Conservation (phyloP, 352 stramenopile genomes). For the Pythium insidiosum region DNA sequence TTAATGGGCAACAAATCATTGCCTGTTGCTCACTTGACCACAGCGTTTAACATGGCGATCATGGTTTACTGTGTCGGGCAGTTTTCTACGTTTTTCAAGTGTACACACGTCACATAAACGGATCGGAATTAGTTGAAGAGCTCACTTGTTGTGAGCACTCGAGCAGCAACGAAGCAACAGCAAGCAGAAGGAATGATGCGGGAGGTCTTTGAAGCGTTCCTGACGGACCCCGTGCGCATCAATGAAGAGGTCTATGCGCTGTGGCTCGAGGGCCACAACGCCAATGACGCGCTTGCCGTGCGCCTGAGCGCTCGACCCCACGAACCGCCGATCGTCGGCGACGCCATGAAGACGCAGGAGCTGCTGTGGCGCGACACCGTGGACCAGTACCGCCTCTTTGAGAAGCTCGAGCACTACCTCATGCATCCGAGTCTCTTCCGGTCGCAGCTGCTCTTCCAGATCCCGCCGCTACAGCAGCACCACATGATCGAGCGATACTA, state of each 20-base stretch:
- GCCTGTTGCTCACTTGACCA: no score
- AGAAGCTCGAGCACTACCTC: conserved; percentile 80
- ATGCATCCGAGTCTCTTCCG: conserved; percentile 72
- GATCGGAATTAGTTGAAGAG: no score
- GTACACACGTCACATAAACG: no score
- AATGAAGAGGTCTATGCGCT: conserved; percentile 73
- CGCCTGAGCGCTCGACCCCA: conserved; percentile 39
- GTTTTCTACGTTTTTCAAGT: no score
- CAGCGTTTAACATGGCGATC: no score
- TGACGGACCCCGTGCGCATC: conserved; percentile 73
- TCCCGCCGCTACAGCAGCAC: conserved; percentile 63
- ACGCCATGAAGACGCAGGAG: conserved; percentile 48
- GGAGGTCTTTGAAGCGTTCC: conserved; percentile 75
- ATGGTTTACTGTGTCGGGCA: no score
- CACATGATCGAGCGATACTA: conserved; percentile 84
- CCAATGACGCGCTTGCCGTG: conserved; percentile 36
- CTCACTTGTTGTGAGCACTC: no score
- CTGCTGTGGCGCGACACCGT: conserved; percentile 72
- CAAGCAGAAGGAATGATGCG: no score
- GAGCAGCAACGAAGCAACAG: no score
- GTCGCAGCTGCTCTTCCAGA: conserved; percentile 78
- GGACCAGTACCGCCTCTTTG: conserved; percentile 78
- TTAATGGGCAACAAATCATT: no score
- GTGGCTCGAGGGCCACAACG: conserved; percentile 71
- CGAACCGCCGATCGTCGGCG: conserved; percentile 39